Base-by-base conservation (phyloP, 768 basidiomycete genomes). In the Candolleomyces eurysporus region DNA sequence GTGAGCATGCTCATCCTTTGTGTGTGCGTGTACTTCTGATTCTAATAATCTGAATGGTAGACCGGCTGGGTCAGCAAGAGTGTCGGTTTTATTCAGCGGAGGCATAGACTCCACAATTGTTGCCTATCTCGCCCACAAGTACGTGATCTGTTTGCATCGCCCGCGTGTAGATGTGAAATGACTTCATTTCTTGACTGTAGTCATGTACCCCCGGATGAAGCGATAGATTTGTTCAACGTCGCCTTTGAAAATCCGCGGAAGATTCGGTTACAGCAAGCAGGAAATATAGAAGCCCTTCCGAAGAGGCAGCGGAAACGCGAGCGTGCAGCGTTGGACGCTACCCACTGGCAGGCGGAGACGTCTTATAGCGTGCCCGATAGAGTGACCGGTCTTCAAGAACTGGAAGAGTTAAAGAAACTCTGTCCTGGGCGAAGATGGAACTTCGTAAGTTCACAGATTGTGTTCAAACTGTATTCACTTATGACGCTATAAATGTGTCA, bases 161-260 rank as follows among this genome's bases (percentile, higher is more conserved):
- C n/a, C n/a, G 26, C 26, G 26, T 26, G 26, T 26, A 26, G 26
- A 26, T 26, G 26, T 26, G 26, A 26, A 26, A 26, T 26, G 26
- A 26, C 26, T n/a, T n/a, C n/a, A n/a, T n/a, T n/a, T n/a, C 26
- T 26, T 26, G 36, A 30, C 59, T 22, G 42, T 62, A 96, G 94
- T 61, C 84, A 92, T 70, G 70, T 94, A 39, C 87, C 91, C 10
- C 54, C 75, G 17, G 79, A 84, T 49, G 94, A 97, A 69, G 91
- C 94, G 0, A 93, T 98, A 55, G 96, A 98, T 69, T 76, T 98
- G 1, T 78, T 98, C 8, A 97, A 97, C 67, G 93, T 98, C 5
- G 92, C 93, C 1, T 98, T 98, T 65, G 94, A 98, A 70, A 97
- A 97, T 68, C 94, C 94, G n/a, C 84, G 93, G 6, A 90, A 91